Percentiles rank a stretch among this genome's conserved stretches.
These are phyloP conservation scores for Rhynchospora breviuscula DNA, from an alignment of 176 grass and related monocot species.

Conservation along the genomic window DNA sequence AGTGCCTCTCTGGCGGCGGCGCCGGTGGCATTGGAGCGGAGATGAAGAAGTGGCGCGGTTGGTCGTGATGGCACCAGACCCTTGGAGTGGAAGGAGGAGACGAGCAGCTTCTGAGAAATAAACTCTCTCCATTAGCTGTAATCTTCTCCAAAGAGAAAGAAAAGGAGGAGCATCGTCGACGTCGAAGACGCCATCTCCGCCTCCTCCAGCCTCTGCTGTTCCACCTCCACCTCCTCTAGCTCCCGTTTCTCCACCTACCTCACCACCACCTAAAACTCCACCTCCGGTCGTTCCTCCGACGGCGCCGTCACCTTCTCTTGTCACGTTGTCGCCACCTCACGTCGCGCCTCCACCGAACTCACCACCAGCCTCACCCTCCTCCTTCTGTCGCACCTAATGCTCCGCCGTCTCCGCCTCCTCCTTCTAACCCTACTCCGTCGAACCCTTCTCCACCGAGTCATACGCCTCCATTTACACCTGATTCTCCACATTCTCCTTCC, in stretches of 20 bases:
- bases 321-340: neutral
- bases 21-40: too few relatives aligned
- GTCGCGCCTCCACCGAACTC: neutral
- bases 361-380: neutral
- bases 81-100: too few relatives aligned
- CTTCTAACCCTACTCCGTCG: neutral
- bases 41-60: too few relatives aligned
- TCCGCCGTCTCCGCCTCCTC: conserved; percentile 15
- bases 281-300: neutral
- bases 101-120: too few relatives aligned
- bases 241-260: conserved; percentile 19
- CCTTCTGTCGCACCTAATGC: neutral
- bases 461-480: neutral
- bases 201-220: neutral
- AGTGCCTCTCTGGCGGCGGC: too few relatives aligned
- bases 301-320: neutral
- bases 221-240: neutral
- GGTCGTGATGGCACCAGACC: too few relatives aligned
- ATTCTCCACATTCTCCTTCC: neutral
- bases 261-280: neutral
- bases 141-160: too few relatives aligned
- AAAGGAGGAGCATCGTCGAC: too few relatives aligned
- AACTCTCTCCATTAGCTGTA: too few relatives aligned
- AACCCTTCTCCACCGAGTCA: conserved; percentile 12
- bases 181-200: neutral